Conservation (phyloP, 2,329 filamentous ascomycete genomes). For the Blastomyces silverae region DNA sequence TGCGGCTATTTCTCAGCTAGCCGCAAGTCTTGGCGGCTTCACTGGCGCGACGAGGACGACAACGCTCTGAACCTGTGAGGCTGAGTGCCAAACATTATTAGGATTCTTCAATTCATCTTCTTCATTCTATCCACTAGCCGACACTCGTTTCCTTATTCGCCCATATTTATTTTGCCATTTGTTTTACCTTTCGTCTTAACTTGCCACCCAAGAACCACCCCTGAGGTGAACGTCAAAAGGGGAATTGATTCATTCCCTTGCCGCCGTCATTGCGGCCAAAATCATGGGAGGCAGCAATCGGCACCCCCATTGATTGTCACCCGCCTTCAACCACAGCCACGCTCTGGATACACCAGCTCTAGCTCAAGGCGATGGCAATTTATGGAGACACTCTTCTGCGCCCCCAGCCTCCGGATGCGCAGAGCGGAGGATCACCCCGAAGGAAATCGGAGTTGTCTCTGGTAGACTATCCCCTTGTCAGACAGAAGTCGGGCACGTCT, state of each 20-base stretch:
- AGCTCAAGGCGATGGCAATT: conserved; percentile 13
- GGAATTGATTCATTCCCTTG: conserved; percentile 16
- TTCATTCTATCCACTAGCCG: not conserved
- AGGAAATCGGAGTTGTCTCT: conserved; percentile 18
- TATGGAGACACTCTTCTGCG: conserved; percentile 11
- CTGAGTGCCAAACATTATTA: not conserved
- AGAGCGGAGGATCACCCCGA: conserved; percentile 16
- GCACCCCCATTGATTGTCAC: conserved; percentile 10
- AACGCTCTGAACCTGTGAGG: not conserved
- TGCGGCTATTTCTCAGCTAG: not conserved
- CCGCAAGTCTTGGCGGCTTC: not conserved
- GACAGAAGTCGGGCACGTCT: conserved; percentile 20
- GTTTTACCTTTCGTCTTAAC: not conserved
- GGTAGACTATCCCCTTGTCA: conserved; percentile 17
- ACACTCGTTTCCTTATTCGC: not conserved
- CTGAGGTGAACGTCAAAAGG: not conserved
- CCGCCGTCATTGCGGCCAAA: conserved; percentile 8
- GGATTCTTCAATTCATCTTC: not conserved
- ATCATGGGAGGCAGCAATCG: conserved; percentile 9
- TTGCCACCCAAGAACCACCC: not conserved
- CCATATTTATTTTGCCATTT: not conserved
- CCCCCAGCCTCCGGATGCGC: conserved; percentile 12
- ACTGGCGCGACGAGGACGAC: not conserved
- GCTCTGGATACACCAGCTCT: not conserved
- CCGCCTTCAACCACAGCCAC: conserved; percentile 4